Conservation (phyloP, 768 basidiomycete species). For the Russula lepida region DNA sequence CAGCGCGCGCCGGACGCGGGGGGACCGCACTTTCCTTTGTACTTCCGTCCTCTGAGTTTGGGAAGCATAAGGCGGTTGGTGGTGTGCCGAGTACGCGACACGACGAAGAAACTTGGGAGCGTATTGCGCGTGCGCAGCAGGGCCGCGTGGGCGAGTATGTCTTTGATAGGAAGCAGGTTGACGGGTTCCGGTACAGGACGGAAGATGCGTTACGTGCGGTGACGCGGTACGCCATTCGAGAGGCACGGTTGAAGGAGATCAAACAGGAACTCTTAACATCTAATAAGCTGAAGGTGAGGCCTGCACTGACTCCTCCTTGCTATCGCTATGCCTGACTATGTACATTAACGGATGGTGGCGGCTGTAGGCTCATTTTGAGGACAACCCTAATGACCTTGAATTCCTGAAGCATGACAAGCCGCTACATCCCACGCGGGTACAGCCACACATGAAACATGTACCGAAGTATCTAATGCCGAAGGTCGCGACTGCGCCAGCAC, state of each 20-base stretch:
- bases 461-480: conserved; percentile 88
- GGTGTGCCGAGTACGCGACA: conserved; percentile 56
- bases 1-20: conserved; percentile 89
- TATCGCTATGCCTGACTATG: not conserved
- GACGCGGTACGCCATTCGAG: conserved; percentile 76
- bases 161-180: conserved; percentile 93
- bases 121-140: conserved; percentile 71
- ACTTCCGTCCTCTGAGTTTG: conserved; percentile 59
- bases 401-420: conserved; percentile 93
- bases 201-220: conserved; percentile 89
- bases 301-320: not conserved
- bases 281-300: conserved; percentile 88
- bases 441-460: conserved; percentile 93
- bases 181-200: conserved; percentile 97
- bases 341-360: not conserved
- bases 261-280: conserved; percentile 81
- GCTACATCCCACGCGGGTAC: conserved; percentile 81
- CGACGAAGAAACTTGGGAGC: conserved; percentile 69
- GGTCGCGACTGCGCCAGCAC: conserved; percentile 46
- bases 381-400: conserved; percentile 84
- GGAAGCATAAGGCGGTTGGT: conserved; percentile 67
- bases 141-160: conserved; percentile 77
- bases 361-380: conserved; percentile 89
- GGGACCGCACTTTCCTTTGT: conserved; percentile 90
- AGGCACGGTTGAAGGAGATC: conserved; percentile 41